phyloP scores from a whole-genome alignment of 2,329 filamentous ascomycete genomes.

The Colletotrichum acutatum region DNA sequence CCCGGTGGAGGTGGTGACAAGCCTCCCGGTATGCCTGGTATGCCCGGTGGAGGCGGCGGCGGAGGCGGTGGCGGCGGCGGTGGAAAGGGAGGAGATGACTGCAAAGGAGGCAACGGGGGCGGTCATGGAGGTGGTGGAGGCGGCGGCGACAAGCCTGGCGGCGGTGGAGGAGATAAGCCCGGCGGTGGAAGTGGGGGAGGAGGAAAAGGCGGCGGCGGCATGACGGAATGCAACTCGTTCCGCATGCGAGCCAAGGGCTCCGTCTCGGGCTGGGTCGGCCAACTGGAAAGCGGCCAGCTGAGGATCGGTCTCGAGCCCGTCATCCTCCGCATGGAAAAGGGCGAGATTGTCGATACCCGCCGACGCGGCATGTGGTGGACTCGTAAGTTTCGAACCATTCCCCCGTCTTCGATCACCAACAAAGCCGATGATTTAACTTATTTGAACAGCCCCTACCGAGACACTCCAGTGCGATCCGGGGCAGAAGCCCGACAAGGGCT shows the following conservation, averaged over 20 bases:
- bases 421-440: background rate
- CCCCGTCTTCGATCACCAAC: background rate
- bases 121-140: background rate
- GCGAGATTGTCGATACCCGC: constrained; percentile 65
- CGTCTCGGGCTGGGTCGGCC: constrained; percentile 64
- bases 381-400: constrained; percentile 49
- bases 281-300: constrained; percentile 72
- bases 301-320: constrained; percentile 58
- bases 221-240: constrained; percentile 53
- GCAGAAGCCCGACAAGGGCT: constrained; percentile 62
- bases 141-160: background rate
- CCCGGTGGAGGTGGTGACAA: background rate
- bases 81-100: too few relatives aligned
- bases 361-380: constrained; percentile 73
- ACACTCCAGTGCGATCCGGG: constrained; percentile 72
- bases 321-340: constrained; percentile 55
- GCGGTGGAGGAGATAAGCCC: background rate
- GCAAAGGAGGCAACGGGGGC: too few relatives aligned
- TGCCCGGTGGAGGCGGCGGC: background rate
- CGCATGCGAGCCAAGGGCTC: constrained; percentile 60
- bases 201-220: background rate
- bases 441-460: constrained; percentile 58
- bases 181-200: background rate
- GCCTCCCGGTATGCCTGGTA: background rate
- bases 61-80: background rate